Evolutionary conservation across 2,329 filamentous ascomycete genomes (phyloP).

Genomic region (Hymenoscyphus infarciens): DNA sequence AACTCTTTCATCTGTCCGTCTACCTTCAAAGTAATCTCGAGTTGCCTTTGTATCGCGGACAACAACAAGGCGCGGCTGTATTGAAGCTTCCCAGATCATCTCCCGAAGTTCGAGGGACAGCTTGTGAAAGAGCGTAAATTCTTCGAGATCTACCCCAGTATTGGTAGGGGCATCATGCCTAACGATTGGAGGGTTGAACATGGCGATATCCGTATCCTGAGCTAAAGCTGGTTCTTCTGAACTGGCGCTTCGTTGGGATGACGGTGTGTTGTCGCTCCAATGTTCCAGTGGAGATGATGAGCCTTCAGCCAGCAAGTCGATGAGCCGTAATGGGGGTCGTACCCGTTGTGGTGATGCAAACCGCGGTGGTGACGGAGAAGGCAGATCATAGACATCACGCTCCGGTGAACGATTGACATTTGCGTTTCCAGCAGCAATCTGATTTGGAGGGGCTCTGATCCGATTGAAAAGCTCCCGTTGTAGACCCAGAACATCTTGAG

Average conservation of each 20-base stretch:
- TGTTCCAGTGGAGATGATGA: neutral
- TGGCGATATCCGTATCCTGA: neutral
- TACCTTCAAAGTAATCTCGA: neutral
- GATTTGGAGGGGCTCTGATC: neutral
- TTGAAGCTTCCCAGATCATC: neutral
- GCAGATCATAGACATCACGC: neutral
- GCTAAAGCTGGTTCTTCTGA: neutral
- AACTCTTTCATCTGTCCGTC: too few relatives aligned
- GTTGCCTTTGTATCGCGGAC: neutral
- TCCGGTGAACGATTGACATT: neutral
- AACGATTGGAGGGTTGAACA: neutral
- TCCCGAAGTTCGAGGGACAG: neutral
- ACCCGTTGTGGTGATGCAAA: neutral
- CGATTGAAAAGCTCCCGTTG: neutral
- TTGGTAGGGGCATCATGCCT: neutral
- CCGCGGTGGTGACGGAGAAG: neutral
- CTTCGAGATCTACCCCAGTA: neutral
- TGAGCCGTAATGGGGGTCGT: neutral
- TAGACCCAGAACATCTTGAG: neutral
- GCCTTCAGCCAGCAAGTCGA: neutral
- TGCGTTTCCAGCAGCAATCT: too few relatives aligned
- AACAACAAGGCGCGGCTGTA: neutral
- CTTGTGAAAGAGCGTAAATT: neutral
- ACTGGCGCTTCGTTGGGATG: neutral
- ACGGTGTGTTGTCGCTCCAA: neutral